Evolutionary conservation across 345 rosid genomes (phyloP).

Genomic region (Salix brachista): DNA sequence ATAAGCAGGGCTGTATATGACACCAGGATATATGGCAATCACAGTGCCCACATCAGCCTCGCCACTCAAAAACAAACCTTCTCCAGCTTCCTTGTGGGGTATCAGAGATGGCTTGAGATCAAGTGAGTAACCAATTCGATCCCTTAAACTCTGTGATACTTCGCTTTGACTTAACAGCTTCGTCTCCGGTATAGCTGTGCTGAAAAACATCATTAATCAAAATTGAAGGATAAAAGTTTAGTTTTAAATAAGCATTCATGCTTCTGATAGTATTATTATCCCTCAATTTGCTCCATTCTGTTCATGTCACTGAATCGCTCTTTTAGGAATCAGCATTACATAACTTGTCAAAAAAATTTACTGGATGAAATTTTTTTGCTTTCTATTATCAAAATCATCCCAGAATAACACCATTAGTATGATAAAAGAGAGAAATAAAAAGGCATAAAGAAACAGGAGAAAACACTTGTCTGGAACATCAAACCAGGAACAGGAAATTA

Average conservation of each 20-base stretch:
- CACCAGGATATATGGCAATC: slow-evolving; percentile 83
- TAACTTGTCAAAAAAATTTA: background rate
- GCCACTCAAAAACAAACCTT: slow-evolving; percentile 70
- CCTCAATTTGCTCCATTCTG: background rate
- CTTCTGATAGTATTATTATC: background rate
- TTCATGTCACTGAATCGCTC: no score
- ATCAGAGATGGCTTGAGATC: slow-evolving; percentile 59
- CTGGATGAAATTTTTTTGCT: background rate
- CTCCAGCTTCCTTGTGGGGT: slow-evolving; percentile 70
- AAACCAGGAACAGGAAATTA: background rate
- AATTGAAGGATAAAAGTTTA: slow-evolving; percentile 12
- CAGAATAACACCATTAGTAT: background rate
- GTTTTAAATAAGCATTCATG: background rate
- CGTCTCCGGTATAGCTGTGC: slow-evolving; percentile 71
- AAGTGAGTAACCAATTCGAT: slow-evolving; percentile 58
- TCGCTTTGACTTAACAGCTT: slow-evolving; percentile 48
- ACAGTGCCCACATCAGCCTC: slow-evolving; percentile 78
- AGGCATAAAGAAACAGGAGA: background rate
- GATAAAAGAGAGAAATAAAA: background rate
- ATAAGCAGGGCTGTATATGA: slow-evolving; percentile 63
- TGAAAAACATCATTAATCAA: slow-evolving; percentile 50
- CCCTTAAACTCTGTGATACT: slow-evolving; percentile 59
- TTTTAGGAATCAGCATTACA: no score
- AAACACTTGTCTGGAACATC: background rate
- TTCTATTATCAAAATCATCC: background rate